Base-by-base conservation (phyloP, 768 basidiomycete species). In the Termitomyces sp. region DNA sequence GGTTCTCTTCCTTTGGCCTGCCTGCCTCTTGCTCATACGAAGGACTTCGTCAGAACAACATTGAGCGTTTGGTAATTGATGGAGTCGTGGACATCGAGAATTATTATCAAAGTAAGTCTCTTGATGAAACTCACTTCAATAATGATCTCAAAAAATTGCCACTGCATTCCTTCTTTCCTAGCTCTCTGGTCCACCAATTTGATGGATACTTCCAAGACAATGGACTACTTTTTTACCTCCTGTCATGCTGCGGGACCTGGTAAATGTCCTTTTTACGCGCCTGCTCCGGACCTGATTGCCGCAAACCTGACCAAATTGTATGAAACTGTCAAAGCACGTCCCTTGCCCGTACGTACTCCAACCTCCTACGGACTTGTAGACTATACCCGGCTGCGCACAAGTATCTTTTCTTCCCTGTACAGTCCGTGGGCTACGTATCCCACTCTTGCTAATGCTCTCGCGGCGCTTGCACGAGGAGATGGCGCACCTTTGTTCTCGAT, bases 51-150 rank as follows among this genome's bases (percentile, higher is more conserved):
- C 10, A 77, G 72, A 71, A 75, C 52, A 73, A 74, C 42, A 64
- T 77, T 22, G 74, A 71, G 51, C 70, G 75, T 12, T 10, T 77
- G 18, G 64, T 75, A 7, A 68, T 77, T 22, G 77, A 78, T 47
- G 75, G 75, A 20, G 75, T 77, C n/a, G 68, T 72, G 22, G 76
- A 77, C 44, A 63, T 72, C 1, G 72, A 76, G 32, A 64, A 76
- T 48, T 77, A 76, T 56, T 79, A 73, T 54, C 60, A 68, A 13
- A 68, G 76, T 75, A n/a, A 58, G 40, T 66, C 54, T 26, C 26
- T 6, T 18, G 16, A 10, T n/a, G 16, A 33, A 36, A 24, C 13
- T 22, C 49, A 20, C 22, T n/a, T 20, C 40, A 24, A 18, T 22
- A 54, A 1, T 6, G 4, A 13, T 10, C 13, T 32, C 30, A 48